Percentiles rank a stretch among this genome's conserved stretches.
These are phyloP conservation scores for Krasilnikovozyma curviuscula DNA, from an alignment of 768 basidiomycete species.

Conservation along the genomic window DNA sequence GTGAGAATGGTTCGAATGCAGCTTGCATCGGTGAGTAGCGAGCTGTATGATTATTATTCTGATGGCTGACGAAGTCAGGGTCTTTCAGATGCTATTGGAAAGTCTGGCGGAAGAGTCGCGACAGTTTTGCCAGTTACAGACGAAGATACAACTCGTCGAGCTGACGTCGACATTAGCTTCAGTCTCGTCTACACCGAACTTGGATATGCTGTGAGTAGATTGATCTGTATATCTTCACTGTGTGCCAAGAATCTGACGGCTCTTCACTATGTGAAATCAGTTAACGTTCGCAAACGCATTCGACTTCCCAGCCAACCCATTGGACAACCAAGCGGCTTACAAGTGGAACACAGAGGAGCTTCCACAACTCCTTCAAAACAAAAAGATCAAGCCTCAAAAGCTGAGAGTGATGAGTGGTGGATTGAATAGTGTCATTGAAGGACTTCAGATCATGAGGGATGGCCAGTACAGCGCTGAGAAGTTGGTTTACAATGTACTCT, in stretches of 20 bases:
- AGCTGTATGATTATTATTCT: too few relatives aligned
- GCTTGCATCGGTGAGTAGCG: background rate
- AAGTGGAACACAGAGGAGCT: background rate
- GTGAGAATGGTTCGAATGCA: background rate
- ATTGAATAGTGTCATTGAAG: background rate
- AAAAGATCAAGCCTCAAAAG: background rate
- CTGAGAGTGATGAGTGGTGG: background rate
- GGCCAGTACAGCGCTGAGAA: background rate
- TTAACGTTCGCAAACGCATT: conserved; percentile 4
- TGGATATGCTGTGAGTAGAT: background rate
- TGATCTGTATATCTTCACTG: too few relatives aligned
- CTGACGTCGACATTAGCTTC: background rate
- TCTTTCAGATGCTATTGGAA: conserved; percentile 1
- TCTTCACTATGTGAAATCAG: too few relatives aligned
- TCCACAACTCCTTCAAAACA: background rate
- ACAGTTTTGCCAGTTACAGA: background rate
- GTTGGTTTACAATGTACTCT: conserved; percentile 1
- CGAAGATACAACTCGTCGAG: background rate
- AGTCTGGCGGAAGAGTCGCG: background rate
- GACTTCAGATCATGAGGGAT: background rate
- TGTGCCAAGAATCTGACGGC: too few relatives aligned
- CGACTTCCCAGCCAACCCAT: background rate
- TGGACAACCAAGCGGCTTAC: background rate
- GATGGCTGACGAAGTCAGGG: background rate
- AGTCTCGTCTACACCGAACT: conserved; percentile 2